A percentile compares a stretch with the other conserved stretches of the same genome.
Conservation (phyloP, 2,329 filamentous ascomycete genomes). For the Aspergillus sp. region DNA sequence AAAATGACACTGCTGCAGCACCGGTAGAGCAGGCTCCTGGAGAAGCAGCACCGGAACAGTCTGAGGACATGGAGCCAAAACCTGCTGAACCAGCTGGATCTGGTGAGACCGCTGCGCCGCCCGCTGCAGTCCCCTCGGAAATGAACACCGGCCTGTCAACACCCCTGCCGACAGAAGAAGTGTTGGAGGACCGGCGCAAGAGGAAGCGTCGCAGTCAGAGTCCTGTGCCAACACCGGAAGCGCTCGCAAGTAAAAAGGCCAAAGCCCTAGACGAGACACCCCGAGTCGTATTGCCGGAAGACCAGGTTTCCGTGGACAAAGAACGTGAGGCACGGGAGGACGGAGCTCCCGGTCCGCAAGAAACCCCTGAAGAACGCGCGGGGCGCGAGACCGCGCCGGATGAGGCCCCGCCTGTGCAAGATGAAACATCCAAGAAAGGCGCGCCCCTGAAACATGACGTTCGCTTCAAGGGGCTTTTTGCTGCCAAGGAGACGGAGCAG, state of each 20-base stretch:
- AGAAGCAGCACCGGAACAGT: constrained; percentile 12
- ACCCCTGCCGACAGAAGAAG: constrained; percentile 37
- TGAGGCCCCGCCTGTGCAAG: constrained; percentile 14
- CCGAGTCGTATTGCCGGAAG: constrained; percentile 34
- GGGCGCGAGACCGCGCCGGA: constrained; percentile 22
- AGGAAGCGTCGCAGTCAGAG: constrained; percentile 68
- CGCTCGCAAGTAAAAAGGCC: constrained; percentile 58
- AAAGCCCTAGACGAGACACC: constrained; percentile 50
- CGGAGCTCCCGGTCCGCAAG: constrained; percentile 24
- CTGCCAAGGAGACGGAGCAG: constrained; percentile 29
- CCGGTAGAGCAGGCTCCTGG: constrained; percentile 29
- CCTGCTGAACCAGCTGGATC: constrained; percentile 22
- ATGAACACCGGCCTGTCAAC: constrained; percentile 30
- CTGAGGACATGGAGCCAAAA: constrained; percentile 18
- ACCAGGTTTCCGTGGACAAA: constrained; percentile 20
- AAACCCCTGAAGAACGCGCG: constrained; percentile 12
- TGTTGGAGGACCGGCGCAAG: constrained; percentile 60
- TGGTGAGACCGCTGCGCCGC: constrained; percentile 19
- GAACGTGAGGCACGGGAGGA: constrained; percentile 16
- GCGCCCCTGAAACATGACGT: constrained; percentile 43
- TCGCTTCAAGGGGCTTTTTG: constrained; percentile 54
- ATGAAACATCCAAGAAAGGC: constrained; percentile 22
- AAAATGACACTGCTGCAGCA: constrained; percentile 21
- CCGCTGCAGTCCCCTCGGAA: constrained; percentile 28
- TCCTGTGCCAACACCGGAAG: constrained; percentile 58